Conservation (phyloP, 2,329 filamentous ascomycete genomes). For the Purpureocillium lavendulum region DNA sequence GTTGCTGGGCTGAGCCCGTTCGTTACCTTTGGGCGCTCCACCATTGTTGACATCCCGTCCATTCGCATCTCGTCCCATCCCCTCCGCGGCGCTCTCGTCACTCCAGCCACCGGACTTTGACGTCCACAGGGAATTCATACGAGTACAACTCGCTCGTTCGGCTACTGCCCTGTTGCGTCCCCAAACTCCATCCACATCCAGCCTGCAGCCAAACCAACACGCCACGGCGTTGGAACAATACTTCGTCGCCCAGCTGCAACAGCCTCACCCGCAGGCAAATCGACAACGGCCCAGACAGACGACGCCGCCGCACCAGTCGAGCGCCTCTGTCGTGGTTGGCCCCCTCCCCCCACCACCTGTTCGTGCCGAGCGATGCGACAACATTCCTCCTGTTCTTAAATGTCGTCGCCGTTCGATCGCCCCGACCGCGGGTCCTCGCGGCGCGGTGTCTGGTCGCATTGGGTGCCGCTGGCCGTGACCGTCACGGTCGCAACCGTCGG, state of each 20-base stretch:
- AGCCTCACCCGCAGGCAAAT: too few species aligned
- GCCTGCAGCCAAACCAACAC: too few species aligned
- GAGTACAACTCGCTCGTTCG: not conserved
- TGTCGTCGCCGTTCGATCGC: constrained; percentile 57
- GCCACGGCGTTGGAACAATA: too few species aligned
- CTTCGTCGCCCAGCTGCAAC: too few species aligned
- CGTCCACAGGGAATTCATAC: too few species aligned
- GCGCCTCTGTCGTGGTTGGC: not conserved
- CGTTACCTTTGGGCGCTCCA: constrained; percentile 3
- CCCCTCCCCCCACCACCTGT: constrained; percentile 7
- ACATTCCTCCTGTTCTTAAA: constrained; percentile 29
- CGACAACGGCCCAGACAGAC: too few species aligned
- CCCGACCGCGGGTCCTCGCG: constrained; percentile 47
- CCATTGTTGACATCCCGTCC: constrained; percentile 7
- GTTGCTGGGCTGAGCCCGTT: constrained; percentile 7
- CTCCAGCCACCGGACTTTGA: constrained; percentile 2
- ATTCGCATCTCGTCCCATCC: too few species aligned
- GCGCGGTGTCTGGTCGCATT: constrained; percentile 66
- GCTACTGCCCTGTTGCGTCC: too few species aligned
- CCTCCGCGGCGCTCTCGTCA: not conserved
- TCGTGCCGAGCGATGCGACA: constrained; percentile 23
- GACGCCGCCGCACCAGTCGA: too few species aligned
- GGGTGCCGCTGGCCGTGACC: constrained; percentile 81
- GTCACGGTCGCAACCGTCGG: constrained; percentile 82
- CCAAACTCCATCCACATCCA: too few species aligned